A percentile compares a stretch with the other conserved stretches of the same genome.
These are phyloP conservation scores for Centella asiatica DNA, from an alignment of 129 eudicot genomes.

Conservation along the genomic window DNA sequence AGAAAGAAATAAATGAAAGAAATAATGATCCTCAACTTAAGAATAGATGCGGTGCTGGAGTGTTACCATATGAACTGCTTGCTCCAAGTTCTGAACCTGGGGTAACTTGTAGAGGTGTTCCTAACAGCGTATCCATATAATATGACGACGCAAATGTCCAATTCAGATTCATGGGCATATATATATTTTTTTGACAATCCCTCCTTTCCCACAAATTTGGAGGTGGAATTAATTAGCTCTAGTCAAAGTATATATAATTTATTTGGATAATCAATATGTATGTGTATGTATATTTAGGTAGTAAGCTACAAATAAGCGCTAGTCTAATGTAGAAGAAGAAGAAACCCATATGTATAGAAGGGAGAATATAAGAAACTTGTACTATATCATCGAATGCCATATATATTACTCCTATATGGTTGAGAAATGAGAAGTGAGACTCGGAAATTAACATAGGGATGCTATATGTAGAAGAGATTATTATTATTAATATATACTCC, in stretches of 20 bases:
- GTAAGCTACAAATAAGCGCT: not conserved
- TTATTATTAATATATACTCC: too few relatives aligned
- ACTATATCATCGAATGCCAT: too few relatives aligned
- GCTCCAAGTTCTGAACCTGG: conserved; percentile 90
- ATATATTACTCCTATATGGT: too few relatives aligned
- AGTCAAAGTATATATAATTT: not conserved
- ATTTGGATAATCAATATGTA: too few relatives aligned
- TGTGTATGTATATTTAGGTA: not conserved
- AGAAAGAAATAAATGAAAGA: conserved; percentile 68
- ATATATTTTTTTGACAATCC: not conserved
- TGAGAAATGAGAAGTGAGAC: too few relatives aligned
- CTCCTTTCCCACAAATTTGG: not conserved
- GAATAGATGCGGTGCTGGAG: conserved; percentile 99
- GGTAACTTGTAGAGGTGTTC: conserved; percentile 90
- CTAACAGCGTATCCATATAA: conserved; percentile 87
- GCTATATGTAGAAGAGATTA: too few relatives aligned
- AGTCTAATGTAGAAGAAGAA: not conserved
- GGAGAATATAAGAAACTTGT: too few relatives aligned
- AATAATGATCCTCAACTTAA: conserved; percentile 44
- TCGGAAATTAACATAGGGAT: too few relatives aligned
- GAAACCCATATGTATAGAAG: not conserved
- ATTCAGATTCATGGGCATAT: not conserved
- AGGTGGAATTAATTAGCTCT: conserved; percentile 1
- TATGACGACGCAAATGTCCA: conserved; percentile 8
- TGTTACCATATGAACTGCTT: conserved; percentile 85